Conservation (phyloP, 2,329 filamentous ascomycete species). For the Sporothrix curviconia region DNA sequence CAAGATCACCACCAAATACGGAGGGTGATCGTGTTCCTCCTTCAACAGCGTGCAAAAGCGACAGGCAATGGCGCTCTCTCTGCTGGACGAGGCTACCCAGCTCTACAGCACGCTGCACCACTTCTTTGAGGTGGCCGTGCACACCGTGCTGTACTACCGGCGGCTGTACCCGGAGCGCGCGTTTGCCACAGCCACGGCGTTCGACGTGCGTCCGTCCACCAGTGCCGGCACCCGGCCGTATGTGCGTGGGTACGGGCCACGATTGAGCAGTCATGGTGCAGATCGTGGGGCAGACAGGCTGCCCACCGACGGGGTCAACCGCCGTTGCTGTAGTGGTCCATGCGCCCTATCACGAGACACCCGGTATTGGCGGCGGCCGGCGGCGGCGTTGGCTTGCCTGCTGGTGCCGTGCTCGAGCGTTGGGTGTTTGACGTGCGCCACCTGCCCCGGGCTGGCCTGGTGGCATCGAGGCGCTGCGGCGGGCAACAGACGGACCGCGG, state of each 20-base stretch:
- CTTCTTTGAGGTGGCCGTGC: conserved; percentile 76
- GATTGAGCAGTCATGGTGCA: conserved; percentile 65
- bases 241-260: conserved; percentile 82
- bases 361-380: no score
- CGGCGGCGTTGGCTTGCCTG: conserved; percentile 15
- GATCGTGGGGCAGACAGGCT: conserved; percentile 44
- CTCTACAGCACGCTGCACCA: conserved; percentile 66
- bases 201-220: conserved; percentile 78
- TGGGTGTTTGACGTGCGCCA: conserved; percentile 53
- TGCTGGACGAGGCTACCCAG: conserved; percentile 33
- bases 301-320: conserved; percentile 11
- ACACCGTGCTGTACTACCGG: conserved; percentile 81
- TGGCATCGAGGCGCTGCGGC: conserved; percentile 26
- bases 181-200: conserved; percentile 73
- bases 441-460: conserved; percentile 42
- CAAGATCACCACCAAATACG: no score
- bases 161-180: conserved; percentile 68
- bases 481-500: conserved; percentile 20
- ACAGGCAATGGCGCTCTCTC: background rate
- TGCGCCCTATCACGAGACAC: conserved; percentile 12
- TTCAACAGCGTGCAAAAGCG: background rate
- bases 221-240: conserved; percentile 78
- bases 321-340: conserved; percentile 17
- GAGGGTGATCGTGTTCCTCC: no score
- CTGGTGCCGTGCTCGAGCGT: conserved; percentile 46